Evolutionary conservation across 345 rosid species (phyloP).

Genomic region (Brassica incana): DNA sequence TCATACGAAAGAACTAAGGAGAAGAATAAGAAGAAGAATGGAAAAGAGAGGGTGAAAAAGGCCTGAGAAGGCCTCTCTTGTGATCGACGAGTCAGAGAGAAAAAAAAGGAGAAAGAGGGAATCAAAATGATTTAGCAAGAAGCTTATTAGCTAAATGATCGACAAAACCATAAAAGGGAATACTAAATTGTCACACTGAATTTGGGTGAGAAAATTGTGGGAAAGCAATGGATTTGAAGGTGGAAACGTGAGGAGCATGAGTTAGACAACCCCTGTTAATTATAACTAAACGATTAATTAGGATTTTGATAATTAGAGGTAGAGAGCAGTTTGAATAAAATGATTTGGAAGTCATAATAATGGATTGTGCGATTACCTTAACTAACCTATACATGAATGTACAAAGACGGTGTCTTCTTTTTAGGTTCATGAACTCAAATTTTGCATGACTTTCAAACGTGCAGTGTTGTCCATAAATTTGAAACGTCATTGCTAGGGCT

Average conservation of each 20-base stretch:
- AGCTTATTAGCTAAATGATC: no score
- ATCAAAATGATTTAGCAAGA: no score
- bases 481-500: no score
- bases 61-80: conserved; percentile 13
- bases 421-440: not conserved
- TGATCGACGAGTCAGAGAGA: not conserved
- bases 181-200: conserved; percentile 12
- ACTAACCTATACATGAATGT: not conserved
- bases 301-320: conserved; percentile 21
- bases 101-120: not conserved
- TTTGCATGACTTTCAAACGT: conserved; percentile 15
- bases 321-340: not conserved
- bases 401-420: not conserved
- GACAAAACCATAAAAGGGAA: not conserved
- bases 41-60: not conserved
- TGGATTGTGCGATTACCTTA: not conserved
- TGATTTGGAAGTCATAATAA: not conserved
- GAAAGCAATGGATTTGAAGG: not conserved
- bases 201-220: conserved; percentile 18
- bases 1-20: not conserved
- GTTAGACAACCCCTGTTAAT: conserved; percentile 12
- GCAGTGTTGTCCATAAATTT: conserved; percentile 10
- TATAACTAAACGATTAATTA: conserved; percentile 18
- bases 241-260: conserved; percentile 26
- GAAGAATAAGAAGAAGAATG: not conserved